Evolutionary conservation across 345 rosid species (phyloP), one percentile per base, ranked within the genome.

Genomic region (Cardamine chenopodiifolia): DNA sequence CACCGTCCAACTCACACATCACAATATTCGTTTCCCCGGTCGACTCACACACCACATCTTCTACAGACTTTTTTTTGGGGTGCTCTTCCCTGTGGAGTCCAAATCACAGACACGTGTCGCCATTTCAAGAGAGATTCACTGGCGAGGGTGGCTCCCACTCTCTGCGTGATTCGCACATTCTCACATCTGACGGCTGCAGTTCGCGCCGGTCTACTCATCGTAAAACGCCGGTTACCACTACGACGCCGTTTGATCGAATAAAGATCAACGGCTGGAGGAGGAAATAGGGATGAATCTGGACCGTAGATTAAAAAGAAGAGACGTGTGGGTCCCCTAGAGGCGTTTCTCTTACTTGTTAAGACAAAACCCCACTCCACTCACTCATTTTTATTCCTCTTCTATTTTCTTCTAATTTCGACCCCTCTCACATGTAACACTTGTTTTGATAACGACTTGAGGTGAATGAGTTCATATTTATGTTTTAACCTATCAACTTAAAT

Each of bases 1-100:
- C 79, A 68, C 79, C 79, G 79, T 75, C 79, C 79, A 75, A 53
- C 48, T 40, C 59, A 50, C 50, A 48, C 68, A 37, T 25, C 52
- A 68, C 15, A 18, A 37, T 71, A 71, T 71, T 71, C 75, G 61
- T 39, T 49, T 61, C 66, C 20, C 61, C 25, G 9, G 45, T 70
- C 68, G 26, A 70, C 57, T 58, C 68, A 63, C 25, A 61, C 49
- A 39, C 66, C 66, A 61, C 66, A 61, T 61, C 66, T 13, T 7
- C 31, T 14, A 37, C 4, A 61, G 66, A 55, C 60, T 28, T 28
- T 55, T 26, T 56, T 54, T 2, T 15, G 15, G 19, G 23, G 62
- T 61, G 65, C 53, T 62, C 17, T 64, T 31, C 40, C 40, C 42
- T 57, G 62, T 57, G 56, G 55, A 47, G 45, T 66, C 70, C 29